Base-by-base conservation (phyloP, 192 early-diverging fungal species). In the Mortierella hygrophila region DNA sequence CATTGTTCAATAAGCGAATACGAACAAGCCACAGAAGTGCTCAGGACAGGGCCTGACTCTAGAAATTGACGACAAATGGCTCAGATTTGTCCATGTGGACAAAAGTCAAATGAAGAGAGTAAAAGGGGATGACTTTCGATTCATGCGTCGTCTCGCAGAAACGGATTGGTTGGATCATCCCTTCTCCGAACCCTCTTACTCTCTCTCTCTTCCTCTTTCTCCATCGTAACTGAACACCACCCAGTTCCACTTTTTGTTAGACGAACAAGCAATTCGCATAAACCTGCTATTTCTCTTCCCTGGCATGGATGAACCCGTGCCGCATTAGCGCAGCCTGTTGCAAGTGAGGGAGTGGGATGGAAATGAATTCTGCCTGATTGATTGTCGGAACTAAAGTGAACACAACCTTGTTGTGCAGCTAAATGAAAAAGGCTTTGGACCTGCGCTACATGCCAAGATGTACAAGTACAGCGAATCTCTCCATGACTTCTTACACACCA, bases 351-450 rank as follows among this genome's bases (percentile, higher is more conserved):
- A 0, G 6, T 40, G 38, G 0, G 38, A 40, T 40, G 38, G 26
- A 65, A 65, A 65, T 65, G 60, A 26, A 65, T 65, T 65, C 11
- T 65, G 60, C 60, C 60, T 32, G 60, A 65, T 65, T 18, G 20
- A 52, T 65, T 32, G 60, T 65, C 29, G 60, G 60, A 65, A 11
- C 2, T 26, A 32, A 15, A 26, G 23, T 57, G 52, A 46, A 46
- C 44, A 3, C 13, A 15, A 46, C 44, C 44, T 15, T 18, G 10
- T 55, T 23, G 16, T 55, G 20, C 52, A 55, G 18, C 18, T 4
- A 23, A 23, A 55, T 4, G 15, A 54, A 54, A 55, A 23, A 0
- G 21, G 23, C 1, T 3, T 23, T 21, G 52, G 52, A 55, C 21
- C 21, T 55, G 52, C 21, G 52, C 52, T 55, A 23, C 52, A 23